Conservation (phyloP, 2,329 filamentous ascomycete species). For the Trichoderma atroviride region DNA sequence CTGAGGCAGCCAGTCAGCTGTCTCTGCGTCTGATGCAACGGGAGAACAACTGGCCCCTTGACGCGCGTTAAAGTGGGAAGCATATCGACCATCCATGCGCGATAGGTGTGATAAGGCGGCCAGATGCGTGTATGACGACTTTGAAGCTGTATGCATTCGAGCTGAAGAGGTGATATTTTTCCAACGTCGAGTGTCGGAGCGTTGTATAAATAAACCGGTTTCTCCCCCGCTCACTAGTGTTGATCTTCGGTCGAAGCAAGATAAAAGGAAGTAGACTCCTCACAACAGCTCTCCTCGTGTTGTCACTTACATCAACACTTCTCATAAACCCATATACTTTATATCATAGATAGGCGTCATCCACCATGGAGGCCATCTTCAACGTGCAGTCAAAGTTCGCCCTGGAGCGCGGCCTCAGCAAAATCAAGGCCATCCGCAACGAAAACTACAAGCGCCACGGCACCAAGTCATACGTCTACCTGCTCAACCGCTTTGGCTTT, state of each 20-base stretch:
- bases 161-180: not conserved
- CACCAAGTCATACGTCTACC: constrained; percentile 22
- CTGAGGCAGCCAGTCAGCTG: constrained; percentile 10
- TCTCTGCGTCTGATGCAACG: not conserved
- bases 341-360: not conserved
- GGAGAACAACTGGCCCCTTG: not conserved
- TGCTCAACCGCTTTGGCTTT: constrained; percentile 20
- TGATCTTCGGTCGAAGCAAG: not conserved
- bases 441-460: constrained; percentile 23
- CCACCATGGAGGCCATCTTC: constrained; percentile 11
- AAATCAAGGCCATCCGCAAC: constrained; percentile 14
- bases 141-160: not conserved
- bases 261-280: not conserved
- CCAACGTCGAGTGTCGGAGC: not conserved
- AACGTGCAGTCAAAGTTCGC: constrained; percentile 13
- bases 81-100: not conserved
- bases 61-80: not conserved
- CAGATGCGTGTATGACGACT: constrained; percentile 1
- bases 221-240: not conserved
- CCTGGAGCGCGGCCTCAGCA: constrained; percentile 17
- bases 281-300: not conserved
- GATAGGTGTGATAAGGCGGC: not conserved
- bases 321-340: not conserved
- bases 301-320: not conserved
- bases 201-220: not conserved